Percentiles rank a stretch among this genome's conserved stretches.
These are phyloP conservation scores for Phytophthora pseudosyringae DNA, from an alignment of 352 stramenopile genomes.

Conservation along the genomic window DNA sequence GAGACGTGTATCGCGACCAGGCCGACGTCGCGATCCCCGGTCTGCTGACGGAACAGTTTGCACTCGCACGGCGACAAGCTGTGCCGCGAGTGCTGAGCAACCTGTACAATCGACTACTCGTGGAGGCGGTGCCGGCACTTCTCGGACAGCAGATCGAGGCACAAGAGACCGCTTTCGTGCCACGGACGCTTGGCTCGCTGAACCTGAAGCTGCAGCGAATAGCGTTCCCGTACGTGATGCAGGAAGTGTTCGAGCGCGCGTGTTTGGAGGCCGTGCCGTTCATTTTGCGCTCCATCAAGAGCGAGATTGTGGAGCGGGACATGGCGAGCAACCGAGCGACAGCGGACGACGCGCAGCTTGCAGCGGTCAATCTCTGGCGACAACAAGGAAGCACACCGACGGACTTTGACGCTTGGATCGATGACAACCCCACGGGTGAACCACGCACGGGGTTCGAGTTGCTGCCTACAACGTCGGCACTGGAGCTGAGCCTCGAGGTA, in stretches of 20 bases:
- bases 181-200: slow-evolving; percentile 53
- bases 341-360: slow-evolving; percentile 50
- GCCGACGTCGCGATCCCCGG: slow-evolving; percentile 53
- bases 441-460: slow-evolving; percentile 72
- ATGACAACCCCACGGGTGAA: slow-evolving; percentile 52
- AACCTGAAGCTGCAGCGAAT: slow-evolving; percentile 49
- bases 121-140: slow-evolving; percentile 59
- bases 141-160: slow-evolving; percentile 46
- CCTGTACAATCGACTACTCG: slow-evolving; percentile 46
- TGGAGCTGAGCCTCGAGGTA: slow-evolving; percentile 67
- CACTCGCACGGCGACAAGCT: slow-evolving; percentile 40
- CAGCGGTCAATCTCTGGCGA: slow-evolving; percentile 60
- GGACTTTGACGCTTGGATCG: slow-evolving; percentile 73
- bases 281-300: slow-evolving; percentile 67
- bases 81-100: slow-evolving; percentile 70
- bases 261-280: slow-evolving; percentile 71
- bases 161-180: slow-evolving; percentile 55
- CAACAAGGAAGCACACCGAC: slow-evolving; percentile 40
- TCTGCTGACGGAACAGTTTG: slow-evolving; percentile 27
- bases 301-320: slow-evolving; percentile 57
- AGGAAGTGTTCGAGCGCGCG: slow-evolving; percentile 62
- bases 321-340: slow-evolving; percentile 47
- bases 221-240: slow-evolving; percentile 67
- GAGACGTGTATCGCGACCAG: slow-evolving; percentile 68
- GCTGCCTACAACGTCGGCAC: slow-evolving; percentile 32